A percentile compares a stretch with the other conserved stretches of the same genome.
Evolutionary conservation across 106 monocot species (phyloP).

Genomic region (Dendrobium officinale): DNA sequence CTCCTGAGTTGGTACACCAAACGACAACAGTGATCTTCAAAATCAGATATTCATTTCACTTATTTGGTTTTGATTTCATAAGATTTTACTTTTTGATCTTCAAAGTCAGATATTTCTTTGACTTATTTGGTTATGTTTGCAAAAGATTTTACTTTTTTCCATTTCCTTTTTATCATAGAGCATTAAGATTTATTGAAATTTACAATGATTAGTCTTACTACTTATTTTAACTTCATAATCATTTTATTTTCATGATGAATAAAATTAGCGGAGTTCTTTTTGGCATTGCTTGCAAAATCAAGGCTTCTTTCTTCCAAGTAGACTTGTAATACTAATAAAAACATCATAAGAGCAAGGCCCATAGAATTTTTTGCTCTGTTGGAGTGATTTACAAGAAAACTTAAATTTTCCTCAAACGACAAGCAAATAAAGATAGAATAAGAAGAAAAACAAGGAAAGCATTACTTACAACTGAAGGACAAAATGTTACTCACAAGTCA

Average conservation of each 20-base stretch:
- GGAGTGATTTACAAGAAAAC: not conserved
- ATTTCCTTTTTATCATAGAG: not conserved
- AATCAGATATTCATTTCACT: not conserved
- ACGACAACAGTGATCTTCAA: not conserved
- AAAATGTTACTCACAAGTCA: not conserved
- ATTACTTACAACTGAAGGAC: not conserved
- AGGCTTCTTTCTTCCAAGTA: not conserved
- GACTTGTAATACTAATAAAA: not conserved
- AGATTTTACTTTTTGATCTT: too few relatives aligned
- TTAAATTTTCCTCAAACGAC: not conserved
- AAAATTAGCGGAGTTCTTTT: not conserved
- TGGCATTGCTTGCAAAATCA: not conserved
- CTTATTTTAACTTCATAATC: not conserved
- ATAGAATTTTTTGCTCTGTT: not conserved
- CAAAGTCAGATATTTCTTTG: not conserved
- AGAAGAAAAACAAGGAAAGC: not conserved
- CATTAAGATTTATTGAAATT: not conserved
- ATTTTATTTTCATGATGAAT: too few relatives aligned
- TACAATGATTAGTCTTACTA: not conserved
- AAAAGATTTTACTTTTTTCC: not conserved
- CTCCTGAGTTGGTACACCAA: too few relatives aligned
- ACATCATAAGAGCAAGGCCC: not conserved
- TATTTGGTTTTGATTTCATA: not conserved
- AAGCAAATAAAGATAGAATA: not conserved
- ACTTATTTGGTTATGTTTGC: not conserved